Evolutionary conservation across 192 early-diverging fungal species (phyloP), one percentile per base, ranked within the genome.

Genomic region (Backusella liffmaniae): DNA sequence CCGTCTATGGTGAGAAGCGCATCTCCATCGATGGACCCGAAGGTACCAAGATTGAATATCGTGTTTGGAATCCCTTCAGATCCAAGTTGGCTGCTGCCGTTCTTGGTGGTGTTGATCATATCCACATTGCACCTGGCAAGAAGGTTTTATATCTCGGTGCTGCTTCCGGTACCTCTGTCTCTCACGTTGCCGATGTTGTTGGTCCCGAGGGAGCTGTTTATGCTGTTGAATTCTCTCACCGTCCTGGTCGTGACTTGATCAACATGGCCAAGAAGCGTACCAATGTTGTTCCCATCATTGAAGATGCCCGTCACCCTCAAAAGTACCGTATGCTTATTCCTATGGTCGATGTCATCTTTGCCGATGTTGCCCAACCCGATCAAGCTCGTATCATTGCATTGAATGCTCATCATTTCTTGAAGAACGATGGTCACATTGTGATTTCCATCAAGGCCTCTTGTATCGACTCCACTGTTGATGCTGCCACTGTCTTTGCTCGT

Each of bases 241-340:
- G 98, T 76, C 93, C 96, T 23, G 98, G 98, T 46, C 96, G 98
- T 86, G 98, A 99, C 79, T 88, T 99, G 78, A 98, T 99, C 88
- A 98, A 97, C 90, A 95, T 98, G 92, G 98, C 98, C 85, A 99
- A 99, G 92, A 99, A 99, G 92, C 95, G 97, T 77, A 98, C 96
- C 81, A 99, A 98, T 85, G 94, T 98, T 37, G 96, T 98, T 76
- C 97, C 98, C 56, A 99, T 99, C 76, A 96, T 99, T 79, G 98
- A 99, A 87, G 98, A 99, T 86, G 96, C 97, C 59, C 97, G 97
- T 85, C 94, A 98, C 88, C 98, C 98, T 70, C 94, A 99, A 87
- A 99, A 99, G 88, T 99, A 99, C 89, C 95, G 98, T 85, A 99
- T 98, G 97, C 88, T 98, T 42, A 93, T 98, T 67, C 91, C 90